Conservation (phyloP, 371 early-diverging fungal genomes). For the Nematocida sp. region DNA sequence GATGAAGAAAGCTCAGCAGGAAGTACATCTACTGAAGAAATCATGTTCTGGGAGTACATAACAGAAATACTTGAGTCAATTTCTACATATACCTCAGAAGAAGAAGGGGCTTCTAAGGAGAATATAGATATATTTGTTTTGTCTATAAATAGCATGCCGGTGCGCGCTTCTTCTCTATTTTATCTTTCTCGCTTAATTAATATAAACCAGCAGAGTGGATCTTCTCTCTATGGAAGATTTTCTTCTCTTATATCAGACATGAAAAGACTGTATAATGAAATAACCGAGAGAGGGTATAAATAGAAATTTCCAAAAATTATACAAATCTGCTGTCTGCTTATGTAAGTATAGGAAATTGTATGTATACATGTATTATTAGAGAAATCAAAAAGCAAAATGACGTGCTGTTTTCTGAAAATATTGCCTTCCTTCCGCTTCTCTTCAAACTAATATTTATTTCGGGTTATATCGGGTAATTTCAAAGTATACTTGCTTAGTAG, state of each 20-base stretch:
- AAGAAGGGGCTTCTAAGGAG: background rate
- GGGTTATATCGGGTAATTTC: too few relatives aligned
- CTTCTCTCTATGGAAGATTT: background rate
- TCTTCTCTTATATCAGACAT: background rate
- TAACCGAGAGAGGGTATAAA: background rate
- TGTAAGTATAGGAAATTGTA: too few relatives aligned
- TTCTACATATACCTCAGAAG: slow-evolving; percentile 1
- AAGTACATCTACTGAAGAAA: background rate
- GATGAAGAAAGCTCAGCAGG: background rate
- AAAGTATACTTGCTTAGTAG: too few relatives aligned
- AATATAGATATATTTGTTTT: background rate
- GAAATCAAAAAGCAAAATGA: too few relatives aligned
- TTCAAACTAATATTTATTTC: too few relatives aligned
- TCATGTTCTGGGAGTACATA: slow-evolving; percentile 3
- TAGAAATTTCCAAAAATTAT: too few relatives aligned
- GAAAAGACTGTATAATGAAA: background rate
- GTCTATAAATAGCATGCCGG: background rate
- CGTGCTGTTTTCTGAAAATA: too few relatives aligned
- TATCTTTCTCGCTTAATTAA: background rate
- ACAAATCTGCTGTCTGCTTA: too few relatives aligned
- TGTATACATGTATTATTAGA: too few relatives aligned
- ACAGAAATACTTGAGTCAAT: slow-evolving; percentile 7
- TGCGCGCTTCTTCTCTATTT: background rate
- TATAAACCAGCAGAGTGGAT: background rate
- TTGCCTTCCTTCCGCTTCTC: too few relatives aligned